Conservation (phyloP, 1,139 yeast genomes). For the Blastobotrys buckinghamii region DNA sequence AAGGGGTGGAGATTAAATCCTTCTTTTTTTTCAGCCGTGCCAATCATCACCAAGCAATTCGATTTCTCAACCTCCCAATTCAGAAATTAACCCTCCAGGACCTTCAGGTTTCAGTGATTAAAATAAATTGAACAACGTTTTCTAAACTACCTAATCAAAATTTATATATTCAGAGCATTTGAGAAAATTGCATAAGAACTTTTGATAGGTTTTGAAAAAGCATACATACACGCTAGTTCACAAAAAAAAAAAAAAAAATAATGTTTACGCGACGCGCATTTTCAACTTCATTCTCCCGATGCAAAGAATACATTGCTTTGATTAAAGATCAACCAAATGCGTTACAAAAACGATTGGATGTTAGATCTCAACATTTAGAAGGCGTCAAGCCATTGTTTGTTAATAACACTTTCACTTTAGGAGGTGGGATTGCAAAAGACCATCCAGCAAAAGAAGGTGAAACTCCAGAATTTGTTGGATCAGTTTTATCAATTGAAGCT, state of each 20-base stretch:
- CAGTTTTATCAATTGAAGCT: conserved; percentile 58
- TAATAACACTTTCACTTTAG: conserved; percentile 37
- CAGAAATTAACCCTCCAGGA: too few relatives aligned
- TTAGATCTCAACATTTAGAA: conserved; percentile 48
- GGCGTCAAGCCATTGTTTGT: not conserved
- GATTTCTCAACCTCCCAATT: too few relatives aligned
- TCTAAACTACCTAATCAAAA: too few relatives aligned
- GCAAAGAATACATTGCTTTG: conserved; percentile 39
- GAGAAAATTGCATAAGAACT: too few relatives aligned
- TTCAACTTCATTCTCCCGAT: not conserved
- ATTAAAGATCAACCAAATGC: conserved; percentile 63
- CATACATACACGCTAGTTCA: too few relatives aligned
- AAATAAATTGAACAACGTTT: too few relatives aligned
- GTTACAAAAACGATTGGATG: conserved; percentile 43
- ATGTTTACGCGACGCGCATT: not conserved
- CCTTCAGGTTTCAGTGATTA: too few relatives aligned
- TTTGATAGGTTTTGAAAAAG: too few relatives aligned
- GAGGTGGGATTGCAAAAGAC: conserved; percentile 29
- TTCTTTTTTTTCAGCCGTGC: too few relatives aligned
- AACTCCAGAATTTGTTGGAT: conserved; percentile 42
- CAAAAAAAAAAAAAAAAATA: not conserved
- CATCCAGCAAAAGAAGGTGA: conserved; percentile 31
- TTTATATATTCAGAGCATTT: too few relatives aligned
- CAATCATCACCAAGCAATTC: too few relatives aligned
- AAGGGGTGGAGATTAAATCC: too few relatives aligned